phyloP scores from a whole-genome alignment of 495 filamentous ascomycete species.

The Thozetella sp. region DNA sequence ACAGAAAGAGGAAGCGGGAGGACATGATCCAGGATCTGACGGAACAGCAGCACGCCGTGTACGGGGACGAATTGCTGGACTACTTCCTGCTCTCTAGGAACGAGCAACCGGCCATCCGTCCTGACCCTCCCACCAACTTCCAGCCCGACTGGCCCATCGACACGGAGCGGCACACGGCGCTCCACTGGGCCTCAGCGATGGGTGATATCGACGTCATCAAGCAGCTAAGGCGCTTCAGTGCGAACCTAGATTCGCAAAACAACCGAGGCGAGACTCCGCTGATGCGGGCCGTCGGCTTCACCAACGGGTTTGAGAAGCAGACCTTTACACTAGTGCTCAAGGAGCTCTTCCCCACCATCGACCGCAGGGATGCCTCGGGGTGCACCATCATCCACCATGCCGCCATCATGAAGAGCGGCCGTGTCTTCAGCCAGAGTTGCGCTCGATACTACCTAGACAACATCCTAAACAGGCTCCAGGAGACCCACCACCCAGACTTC shows the following conservation, averaged over 20 bases:
- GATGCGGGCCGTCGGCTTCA: constrained; percentile 93
- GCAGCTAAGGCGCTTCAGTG: constrained; percentile 76
- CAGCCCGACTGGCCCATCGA: constrained; percentile 89
- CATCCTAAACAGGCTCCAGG: constrained; percentile 80
- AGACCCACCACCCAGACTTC: constrained; percentile 65
- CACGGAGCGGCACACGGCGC: constrained; percentile 80
- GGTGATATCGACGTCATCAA: constrained; percentile 90
- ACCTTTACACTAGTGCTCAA: constrained; percentile 83
- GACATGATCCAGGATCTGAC: constrained; percentile 64
- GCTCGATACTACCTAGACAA: constrained; percentile 91
- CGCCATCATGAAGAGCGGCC: constrained; percentile 76
- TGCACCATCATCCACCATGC: constrained; percentile 93
- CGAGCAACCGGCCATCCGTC: constrained; percentile 66
- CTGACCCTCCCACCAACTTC: constrained; percentile 79
- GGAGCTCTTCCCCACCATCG: constrained; percentile 75
- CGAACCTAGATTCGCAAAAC: constrained; percentile 67
- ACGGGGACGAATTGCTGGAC: constrained; percentile 88
- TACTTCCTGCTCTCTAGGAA: constrained; percentile 87
- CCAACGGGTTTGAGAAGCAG: constrained; percentile 90
- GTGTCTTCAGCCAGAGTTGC: constrained; percentile 73
- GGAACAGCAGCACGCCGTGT: constrained; percentile 84
- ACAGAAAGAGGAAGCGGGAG: constrained; percentile 79
- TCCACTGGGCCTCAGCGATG: constrained; percentile 99
- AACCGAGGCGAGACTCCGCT: constrained; percentile 88
- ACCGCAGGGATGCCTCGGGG: constrained; percentile 71